Evolutionary conservation across 257 asterid species (phyloP), one percentile per base, ranked within the genome.

Genomic region (Capsicum rhomboideum): DNA sequence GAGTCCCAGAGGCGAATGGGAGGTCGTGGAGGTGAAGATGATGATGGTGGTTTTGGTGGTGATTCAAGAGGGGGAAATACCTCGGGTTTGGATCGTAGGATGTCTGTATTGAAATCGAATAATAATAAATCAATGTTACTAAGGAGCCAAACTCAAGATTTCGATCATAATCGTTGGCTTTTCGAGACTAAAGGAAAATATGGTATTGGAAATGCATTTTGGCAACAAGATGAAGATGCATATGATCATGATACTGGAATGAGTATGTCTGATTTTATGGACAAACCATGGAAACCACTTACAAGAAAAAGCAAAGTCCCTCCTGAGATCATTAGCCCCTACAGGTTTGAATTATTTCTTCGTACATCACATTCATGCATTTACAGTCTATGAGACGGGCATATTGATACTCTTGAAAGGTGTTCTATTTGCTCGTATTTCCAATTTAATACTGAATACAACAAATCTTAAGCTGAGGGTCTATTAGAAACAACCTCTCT

Each of bases 261-360:
- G 96, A 94, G 95, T 83, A 96, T 94, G 94, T 91, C 92, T 21
- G 99, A 96, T 91, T 94, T 96, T 66, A 84, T 92, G 93, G 98
- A 96, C 87, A 96, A 95, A 87, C 99, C 99, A 0, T 96, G 99
- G 99, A 96, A 96, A 85, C 99, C 99, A 0, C 95, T 96, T 23
- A 96, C 99, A 1, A 85, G 99, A 74, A 96, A 96, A 90, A 54
- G 94, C 29, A 82, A 86, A 37, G 87, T 93, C 84, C 97, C 99
- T 0, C 84, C 95, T 7, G 94, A 84, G 49, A 78, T 96, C 71
- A 91, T 96, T 81, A 94, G 98, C 87, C 99, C 99, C 71, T 96
- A 96, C 93, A 94, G 98, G 99, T 89, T 49, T 20, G 81, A 23
- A n/a, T 11, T 26, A 18, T 18, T 68, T 68, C 78, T 34, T 37